Conservation (phyloP, 305 asterid genomes). For the Solanum hybrid region DNA sequence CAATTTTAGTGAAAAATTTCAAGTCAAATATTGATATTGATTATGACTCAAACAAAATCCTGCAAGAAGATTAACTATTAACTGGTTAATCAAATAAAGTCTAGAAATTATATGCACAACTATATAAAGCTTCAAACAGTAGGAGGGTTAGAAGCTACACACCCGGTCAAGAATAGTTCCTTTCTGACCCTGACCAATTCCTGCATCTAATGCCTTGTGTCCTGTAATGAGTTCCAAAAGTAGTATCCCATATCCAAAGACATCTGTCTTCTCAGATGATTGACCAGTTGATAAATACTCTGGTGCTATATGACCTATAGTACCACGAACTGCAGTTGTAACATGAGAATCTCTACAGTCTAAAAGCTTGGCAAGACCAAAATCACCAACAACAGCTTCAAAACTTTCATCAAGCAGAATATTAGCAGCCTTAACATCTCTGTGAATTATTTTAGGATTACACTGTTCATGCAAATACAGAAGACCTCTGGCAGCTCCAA, state of each 20-base stretch:
- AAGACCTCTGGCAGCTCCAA: constrained; percentile 92
- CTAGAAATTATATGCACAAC: background rate
- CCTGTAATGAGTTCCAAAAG: constrained; percentile 82
- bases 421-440: constrained; percentile 92
- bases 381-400: constrained; percentile 91
- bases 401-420: constrained; percentile 75
- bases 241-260: constrained; percentile 82
- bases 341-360: constrained; percentile 82
- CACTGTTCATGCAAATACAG: constrained; percentile 82
- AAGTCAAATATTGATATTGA: background rate
- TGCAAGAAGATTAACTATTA: background rate
- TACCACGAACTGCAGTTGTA: constrained; percentile 92
- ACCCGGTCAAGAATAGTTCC: constrained; percentile 92
- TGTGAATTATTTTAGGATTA: constrained; percentile 74
- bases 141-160: constrained; percentile 9
- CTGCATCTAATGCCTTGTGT: constrained; percentile 59
- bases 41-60: background rate
- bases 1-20: background rate
- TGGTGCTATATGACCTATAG: constrained; percentile 85
- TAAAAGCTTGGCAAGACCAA: constrained; percentile 85
- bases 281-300: constrained; percentile 93
- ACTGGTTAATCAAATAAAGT: background rate
- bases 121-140: background rate
- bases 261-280: constrained; percentile 89
- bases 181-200: constrained; percentile 57